Percentiles rank a stretch among this genome's conserved stretches.
These are phyloP conservation scores for Akebia trifoliata DNA, from an alignment of 164 flowering plant genomes.

Conservation along the genomic window DNA sequence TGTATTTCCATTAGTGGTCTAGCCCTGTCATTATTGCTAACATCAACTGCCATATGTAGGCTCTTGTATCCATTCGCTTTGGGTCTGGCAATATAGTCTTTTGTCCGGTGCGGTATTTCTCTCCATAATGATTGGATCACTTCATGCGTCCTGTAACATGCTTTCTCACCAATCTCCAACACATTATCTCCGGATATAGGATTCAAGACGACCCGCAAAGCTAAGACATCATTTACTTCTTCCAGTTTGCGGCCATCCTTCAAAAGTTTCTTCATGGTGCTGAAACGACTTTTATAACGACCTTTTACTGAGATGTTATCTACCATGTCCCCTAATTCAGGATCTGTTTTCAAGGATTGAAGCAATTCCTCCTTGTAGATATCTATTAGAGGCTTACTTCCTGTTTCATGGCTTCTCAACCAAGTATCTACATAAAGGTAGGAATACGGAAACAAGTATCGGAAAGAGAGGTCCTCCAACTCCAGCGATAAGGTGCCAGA, in stretches of 20 bases:
- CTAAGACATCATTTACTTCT: constrained; percentile 77
- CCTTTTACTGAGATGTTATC: constrained; percentile 53
- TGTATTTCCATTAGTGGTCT: constrained; percentile 85
- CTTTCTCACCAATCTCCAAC: constrained; percentile 47
- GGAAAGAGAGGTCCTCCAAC: constrained; percentile 84
- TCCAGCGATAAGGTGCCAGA: constrained; percentile 51
- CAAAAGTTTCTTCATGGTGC: constrained; percentile 91
- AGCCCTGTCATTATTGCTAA: constrained; percentile 44
- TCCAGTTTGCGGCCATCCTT: constrained; percentile 78
- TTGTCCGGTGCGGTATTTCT: constrained; percentile 65
- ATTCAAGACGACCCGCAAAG: constrained; percentile 63
- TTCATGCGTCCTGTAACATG: constrained; percentile 72
- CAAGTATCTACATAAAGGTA: constrained; percentile 76
- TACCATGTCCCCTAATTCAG: constrained; percentile 46
- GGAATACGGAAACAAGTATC: constrained; percentile 72
- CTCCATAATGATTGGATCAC: constrained; percentile 69
- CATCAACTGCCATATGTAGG: constrained; percentile 90
- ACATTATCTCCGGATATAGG: constrained; percentile 37
- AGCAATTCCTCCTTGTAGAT: constrained; percentile 55
- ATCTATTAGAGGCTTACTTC: constrained; percentile 53
- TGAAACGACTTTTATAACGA: constrained; percentile 87
- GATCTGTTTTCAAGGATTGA: constrained; percentile 46
- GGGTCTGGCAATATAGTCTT: constrained; percentile 77
- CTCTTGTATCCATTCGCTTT: constrained; percentile 89
- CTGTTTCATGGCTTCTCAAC: constrained; percentile 70